Conservation (phyloP, 2,329 filamentous ascomycete genomes). For the Chrysoporthe austroafricana region DNA sequence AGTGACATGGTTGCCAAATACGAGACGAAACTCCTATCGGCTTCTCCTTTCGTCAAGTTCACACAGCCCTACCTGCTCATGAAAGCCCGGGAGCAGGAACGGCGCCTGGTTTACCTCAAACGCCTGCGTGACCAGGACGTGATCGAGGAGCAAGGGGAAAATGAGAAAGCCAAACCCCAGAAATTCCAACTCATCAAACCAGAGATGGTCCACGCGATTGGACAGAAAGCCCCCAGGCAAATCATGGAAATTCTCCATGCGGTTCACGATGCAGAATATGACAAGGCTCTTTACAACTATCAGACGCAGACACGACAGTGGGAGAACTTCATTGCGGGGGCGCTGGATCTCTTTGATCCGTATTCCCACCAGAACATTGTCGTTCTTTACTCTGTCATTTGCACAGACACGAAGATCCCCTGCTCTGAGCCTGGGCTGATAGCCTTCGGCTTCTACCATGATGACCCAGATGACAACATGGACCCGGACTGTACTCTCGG, state of each 20-base stretch:
- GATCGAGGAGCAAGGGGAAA: slow-evolving; percentile 57
- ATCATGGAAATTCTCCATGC: slow-evolving; percentile 93
- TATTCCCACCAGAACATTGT: slow-evolving; percentile 96
- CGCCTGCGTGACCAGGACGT: slow-evolving; percentile 78
- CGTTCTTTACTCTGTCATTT: slow-evolving; percentile 90
- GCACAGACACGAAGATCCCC: slow-evolving; percentile 89
- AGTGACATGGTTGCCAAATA: slow-evolving; percentile 94
- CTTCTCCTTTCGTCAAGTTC: slow-evolving; percentile 95
- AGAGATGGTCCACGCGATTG: slow-evolving; percentile 88
- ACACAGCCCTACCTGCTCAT: slow-evolving; percentile 91
- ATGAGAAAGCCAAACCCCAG: slow-evolving; percentile 67
- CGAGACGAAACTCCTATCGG: slow-evolving; percentile 89
- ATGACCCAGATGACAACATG: slow-evolving; percentile 66
- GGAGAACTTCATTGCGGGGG: slow-evolving; percentile 92
- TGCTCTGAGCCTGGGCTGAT: slow-evolving; percentile 91
- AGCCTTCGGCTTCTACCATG: slow-evolving; percentile 90
- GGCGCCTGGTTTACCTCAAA: slow-evolving; percentile 79
- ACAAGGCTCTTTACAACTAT: slow-evolving; percentile 92
- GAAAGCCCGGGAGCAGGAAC: slow-evolving; percentile 88
- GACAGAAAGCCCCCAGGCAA: slow-evolving; percentile 78
- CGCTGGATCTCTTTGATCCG: slow-evolving; percentile 88
- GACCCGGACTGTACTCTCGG: slow-evolving; percentile 90
- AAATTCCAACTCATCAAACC: slow-evolving; percentile 91
- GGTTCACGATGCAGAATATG: slow-evolving; percentile 94
- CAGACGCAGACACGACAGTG: slow-evolving; percentile 93